phyloP scores from a whole-genome alignment of 306 rosid species.

The Morella rubra region DNA sequence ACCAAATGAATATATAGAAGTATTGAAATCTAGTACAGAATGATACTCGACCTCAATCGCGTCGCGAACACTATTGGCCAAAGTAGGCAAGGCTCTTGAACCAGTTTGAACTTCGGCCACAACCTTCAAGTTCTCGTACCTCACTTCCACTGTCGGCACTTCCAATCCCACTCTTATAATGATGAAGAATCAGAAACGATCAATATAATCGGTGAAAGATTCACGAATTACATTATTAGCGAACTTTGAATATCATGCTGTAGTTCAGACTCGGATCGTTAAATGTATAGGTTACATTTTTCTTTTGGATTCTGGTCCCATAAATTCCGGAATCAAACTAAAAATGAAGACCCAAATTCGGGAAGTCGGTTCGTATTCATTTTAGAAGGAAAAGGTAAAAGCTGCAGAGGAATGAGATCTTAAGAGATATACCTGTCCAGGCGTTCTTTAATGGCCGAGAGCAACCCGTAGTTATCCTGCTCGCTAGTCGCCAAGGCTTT shows the following conservation, averaged over 20 bases:
- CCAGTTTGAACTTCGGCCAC: slow-evolving; percentile 65
- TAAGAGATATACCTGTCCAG: slow-evolving; percentile 42
- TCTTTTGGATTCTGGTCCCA: not conserved
- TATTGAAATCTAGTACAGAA: not conserved
- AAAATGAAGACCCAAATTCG: too few relatives aligned
- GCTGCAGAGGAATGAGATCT: too few relatives aligned
- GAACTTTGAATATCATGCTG: not conserved
- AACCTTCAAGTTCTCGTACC: slow-evolving; percentile 53
- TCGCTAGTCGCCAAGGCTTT: slow-evolving; percentile 73
- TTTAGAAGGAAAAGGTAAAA: too few relatives aligned
- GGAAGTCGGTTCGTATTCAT: too few relatives aligned
- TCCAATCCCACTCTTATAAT: slow-evolving; percentile 61
- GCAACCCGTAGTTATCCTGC: slow-evolving; percentile 67
- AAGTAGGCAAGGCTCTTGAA: slow-evolving; percentile 73
- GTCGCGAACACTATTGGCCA: slow-evolving; percentile 44
- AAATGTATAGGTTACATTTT: not conserved
- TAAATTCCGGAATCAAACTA: not conserved
- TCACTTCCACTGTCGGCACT: slow-evolving; percentile 63
- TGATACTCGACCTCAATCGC: slow-evolving; percentile 49
- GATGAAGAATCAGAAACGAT: not conserved
- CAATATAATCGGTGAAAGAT: not conserved
- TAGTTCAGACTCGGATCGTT: too few relatives aligned
- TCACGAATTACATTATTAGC: not conserved
- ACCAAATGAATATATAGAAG: not conserved
- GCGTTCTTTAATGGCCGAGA: slow-evolving; percentile 71